These are phyloP conservation scores for Dalbergia oliveri DNA, from an alignment of 306 rosid species.

Conservation along the genomic window DNA sequence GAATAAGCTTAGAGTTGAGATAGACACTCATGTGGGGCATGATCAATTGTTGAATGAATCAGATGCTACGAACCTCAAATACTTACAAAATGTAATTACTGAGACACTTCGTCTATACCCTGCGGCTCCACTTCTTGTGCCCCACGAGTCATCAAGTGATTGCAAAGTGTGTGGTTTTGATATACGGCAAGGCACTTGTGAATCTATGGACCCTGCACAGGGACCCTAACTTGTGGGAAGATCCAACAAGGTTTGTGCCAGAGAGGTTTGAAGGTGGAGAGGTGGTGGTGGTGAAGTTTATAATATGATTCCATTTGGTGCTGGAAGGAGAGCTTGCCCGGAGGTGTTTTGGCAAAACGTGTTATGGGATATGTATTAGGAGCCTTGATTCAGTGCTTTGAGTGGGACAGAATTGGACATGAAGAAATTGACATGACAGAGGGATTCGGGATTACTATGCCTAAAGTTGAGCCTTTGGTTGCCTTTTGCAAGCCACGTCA, in stretches of 20 bases:
- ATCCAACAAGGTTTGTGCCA: slow-evolving; percentile 55
- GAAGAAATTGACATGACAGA: slow-evolving; percentile 51
- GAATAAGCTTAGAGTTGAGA: slow-evolving; percentile 36
- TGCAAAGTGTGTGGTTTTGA: slow-evolving; percentile 54
- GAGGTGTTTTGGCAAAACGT: slow-evolving; percentile 46
- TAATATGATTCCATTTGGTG: slow-evolving; percentile 57
- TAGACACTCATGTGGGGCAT: slow-evolving; percentile 41
- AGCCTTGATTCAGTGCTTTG: slow-evolving; percentile 46
- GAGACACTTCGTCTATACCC: slow-evolving; percentile 62
- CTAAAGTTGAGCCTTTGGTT: slow-evolving; percentile 46
- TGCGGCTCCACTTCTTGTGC: slow-evolving; percentile 43
- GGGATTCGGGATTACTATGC: slow-evolving; percentile 30
- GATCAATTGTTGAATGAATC: slow-evolving; percentile 33
- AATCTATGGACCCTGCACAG: slow-evolving; percentile 64
- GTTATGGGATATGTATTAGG: slow-evolving; percentile 45
- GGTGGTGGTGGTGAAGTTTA: slow-evolving; percentile 4
- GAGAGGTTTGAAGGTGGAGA: slow-evolving; percentile 52
- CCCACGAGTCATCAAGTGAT: slow-evolving; percentile 53
- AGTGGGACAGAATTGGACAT: slow-evolving; percentile 42
- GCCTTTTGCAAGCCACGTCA: slow-evolving; percentile 50
- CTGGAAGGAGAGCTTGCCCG: slow-evolving; percentile 67
- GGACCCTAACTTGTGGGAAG: slow-evolving; percentile 45
- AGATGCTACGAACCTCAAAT: slow-evolving; percentile 13
- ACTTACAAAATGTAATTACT: slow-evolving; percentile 47
- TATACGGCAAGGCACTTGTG: slow-evolving; percentile 54